Evolutionary conservation across 2,329 filamentous ascomycete genomes (phyloP), one percentile per base, ranked within the genome.

Genomic region (Talaromyces sp.): DNA sequence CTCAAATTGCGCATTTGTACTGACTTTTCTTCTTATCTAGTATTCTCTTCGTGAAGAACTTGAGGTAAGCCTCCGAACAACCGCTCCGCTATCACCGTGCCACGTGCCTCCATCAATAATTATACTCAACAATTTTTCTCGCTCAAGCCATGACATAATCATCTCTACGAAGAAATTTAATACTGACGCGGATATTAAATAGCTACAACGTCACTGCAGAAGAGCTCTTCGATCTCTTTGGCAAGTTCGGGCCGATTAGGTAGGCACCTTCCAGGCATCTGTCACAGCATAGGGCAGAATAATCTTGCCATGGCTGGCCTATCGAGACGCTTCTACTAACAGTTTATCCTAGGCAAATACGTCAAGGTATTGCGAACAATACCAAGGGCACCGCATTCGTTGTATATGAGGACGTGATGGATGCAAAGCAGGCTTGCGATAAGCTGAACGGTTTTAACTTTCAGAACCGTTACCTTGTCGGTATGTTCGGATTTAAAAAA

Each of bases 391-490:
- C 95, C 63, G 95, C 94, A 72, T 99, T 97, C 81, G 95, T 99
- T 73, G 95, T 99, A 81, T 99, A 97, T 85, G 95, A 98, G 82
- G 95, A 99, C 86, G 94, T 98, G 72, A 91, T 95, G 87, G 95
- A 99, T 85, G 93, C 95, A 72, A 99, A 99, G 84, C 90, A 93
- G 82, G 95, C 95, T 77, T 98, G 95, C 86, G 95, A 99, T 85
- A 97, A 98, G 85, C 86, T 99, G 80, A 99, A 99, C 85, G 95
- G 95, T 78, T 99, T 96, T 89, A 99, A 99, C 85, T 99, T 99
- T 81, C 95, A 99, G 85, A 97, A 94, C 83, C 91, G 95, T 79
- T 99, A 99, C 82, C 91, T 99, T 74, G 95, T 99, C 76, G 93
- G 92, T 96, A 87, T 68, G 92, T 88, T 29, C 15, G 15, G 8